Evolutionary conservation across 2,329 filamentous ascomycete genomes (phyloP), one percentile per base, ranked within the genome.

Genomic region (Ramularia endophylla): DNA sequence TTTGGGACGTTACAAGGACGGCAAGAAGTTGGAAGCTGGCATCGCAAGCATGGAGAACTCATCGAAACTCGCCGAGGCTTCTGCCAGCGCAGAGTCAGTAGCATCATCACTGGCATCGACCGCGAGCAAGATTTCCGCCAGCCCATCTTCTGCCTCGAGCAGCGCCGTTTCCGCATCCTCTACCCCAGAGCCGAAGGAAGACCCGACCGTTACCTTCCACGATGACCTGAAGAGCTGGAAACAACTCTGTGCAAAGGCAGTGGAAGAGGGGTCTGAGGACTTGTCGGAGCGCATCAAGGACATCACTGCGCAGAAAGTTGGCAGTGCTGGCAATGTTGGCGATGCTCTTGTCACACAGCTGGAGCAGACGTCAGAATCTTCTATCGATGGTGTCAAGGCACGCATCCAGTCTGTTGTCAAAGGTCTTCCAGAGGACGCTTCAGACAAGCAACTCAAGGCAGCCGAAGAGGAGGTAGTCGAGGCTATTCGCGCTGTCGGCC

Each of bases 161-260:
- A 46, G 47, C 25, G 43, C 43, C 17, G 45, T 48, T 6, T 55
- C 53, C 12, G 43, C 51, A 5, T 47, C 55, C 13, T 63, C 73
- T 2, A 54, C 67, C 65, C 45, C 59, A 63, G 50, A 65, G 58
- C 35, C 68, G 44, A 65, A 55, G 46, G 60, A 38, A 45, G 44
- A 38, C 20, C 75, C 78, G 41, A 52, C 77, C 18, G 75, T 75
- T 40, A 74, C 72, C 48, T 85, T 97, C 30, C 74, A 80, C 2
- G 76, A 83, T 32, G 92, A 98, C 60, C 74, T 98, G 11, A 75
- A 78, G 51, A 74, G 75, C 41, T 98, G 92, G 90, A 85, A 95
- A 64, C 78, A 79, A 47, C 94, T 94, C 58, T 95, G 95, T 60
- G 77, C 85, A 19, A 79, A 81, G 45, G 88, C 88, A 8, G 87